phyloP scores from a whole-genome alignment of 2,329 filamentous ascomycete genomes.

The Xenoacremonium recifei region DNA sequence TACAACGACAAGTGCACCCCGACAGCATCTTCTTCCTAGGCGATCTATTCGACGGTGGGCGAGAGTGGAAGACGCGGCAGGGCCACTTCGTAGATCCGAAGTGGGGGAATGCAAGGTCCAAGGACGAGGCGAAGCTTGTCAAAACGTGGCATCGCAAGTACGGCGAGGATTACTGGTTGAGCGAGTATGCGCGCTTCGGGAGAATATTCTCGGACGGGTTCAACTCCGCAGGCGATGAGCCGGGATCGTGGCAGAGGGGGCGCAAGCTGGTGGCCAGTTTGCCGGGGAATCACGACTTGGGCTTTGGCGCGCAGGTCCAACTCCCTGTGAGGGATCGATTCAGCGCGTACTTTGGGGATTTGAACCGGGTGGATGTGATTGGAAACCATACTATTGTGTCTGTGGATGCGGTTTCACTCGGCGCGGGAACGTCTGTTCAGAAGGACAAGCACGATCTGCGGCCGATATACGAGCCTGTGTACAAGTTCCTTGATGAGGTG shows the following conservation, averaged over 20 bases:
- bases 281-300: slow-evolving; percentile 93
- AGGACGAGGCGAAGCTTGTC: slow-evolving; percentile 51
- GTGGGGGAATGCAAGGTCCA: slow-evolving; percentile 54
- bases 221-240: slow-evolving; percentile 53
- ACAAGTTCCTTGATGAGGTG: slow-evolving; percentile 72
- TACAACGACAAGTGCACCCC: slow-evolving; percentile 75
- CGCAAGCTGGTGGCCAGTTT: slow-evolving; percentile 80
- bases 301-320: slow-evolving; percentile 85
- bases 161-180: slow-evolving; percentile 78
- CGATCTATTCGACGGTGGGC: slow-evolving; percentile 91
- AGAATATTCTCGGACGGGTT: slow-evolving; percentile 77
- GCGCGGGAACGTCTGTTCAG: slow-evolving; percentile 60
- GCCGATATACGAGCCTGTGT: slow-evolving; percentile 71
- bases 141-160: slow-evolving; percentile 73
- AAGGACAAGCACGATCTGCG: slow-evolving; percentile 50
- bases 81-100: slow-evolving; percentile 59
- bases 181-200: slow-evolving; percentile 84
- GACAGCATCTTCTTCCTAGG: slow-evolving; percentile 90
- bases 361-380: slow-evolving; percentile 87
- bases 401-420: slow-evolving; percentile 84
- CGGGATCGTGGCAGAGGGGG: slow-evolving; percentile 60
- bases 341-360: slow-evolving; percentile 82
- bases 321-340: slow-evolving; percentile 79
- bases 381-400: slow-evolving; percentile 96
- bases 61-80: slow-evolving; percentile 81